phyloP scores from a whole-genome alignment of 352 stramenopile genomes.

The Phytophthora hybrid region DNA sequence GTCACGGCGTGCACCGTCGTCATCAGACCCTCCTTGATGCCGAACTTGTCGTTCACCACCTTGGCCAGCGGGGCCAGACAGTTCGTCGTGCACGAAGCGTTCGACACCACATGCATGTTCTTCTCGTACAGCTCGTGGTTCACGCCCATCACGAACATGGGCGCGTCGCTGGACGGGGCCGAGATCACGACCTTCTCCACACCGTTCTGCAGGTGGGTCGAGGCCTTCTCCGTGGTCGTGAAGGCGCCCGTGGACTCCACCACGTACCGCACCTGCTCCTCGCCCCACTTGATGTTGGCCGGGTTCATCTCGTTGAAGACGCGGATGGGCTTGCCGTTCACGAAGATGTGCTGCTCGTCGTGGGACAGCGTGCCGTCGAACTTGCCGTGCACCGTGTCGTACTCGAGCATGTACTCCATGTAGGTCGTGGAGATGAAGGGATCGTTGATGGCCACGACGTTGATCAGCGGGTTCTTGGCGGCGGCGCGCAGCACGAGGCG shows the following conservation, averaged over 20 bases:
- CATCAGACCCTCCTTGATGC: constrained; percentile 98
- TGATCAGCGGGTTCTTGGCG: constrained; percentile 86
- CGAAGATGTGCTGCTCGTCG: constrained; percentile 88
- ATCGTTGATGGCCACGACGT: constrained; percentile 95
- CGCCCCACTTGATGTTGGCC: constrained; percentile 93
- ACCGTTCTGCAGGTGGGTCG: constrained; percentile 93
- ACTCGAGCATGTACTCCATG: constrained; percentile 96
- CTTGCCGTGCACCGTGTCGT: constrained; percentile 94
- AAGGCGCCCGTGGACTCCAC: constrained; percentile 91
- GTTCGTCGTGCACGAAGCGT: constrained; percentile 99
- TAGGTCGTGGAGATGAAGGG: constrained; percentile 97
- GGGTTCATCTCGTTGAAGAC: constrained; percentile 96
- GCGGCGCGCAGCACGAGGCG: constrained; percentile 96
- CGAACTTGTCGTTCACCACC: constrained; percentile 99
- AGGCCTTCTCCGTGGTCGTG: constrained; percentile 91
- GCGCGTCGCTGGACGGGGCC: constrained; percentile 97
- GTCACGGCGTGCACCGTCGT: constrained; percentile 99
- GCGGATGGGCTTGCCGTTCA: constrained; percentile 94
- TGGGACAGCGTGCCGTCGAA: constrained; percentile 90
- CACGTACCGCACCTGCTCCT: constrained; percentile 94
- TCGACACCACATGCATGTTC: constrained; percentile 97
- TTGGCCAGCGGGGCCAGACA: constrained; percentile 98
- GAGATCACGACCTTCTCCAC: constrained; percentile 98
- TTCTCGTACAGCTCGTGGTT: constrained; percentile 96
- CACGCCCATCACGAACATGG: constrained; percentile 99